A percentile compares a stretch with the other conserved stretches of the same genome.
phyloP scores from a whole-genome alignment of 306 rosid genomes.

The Alnus rubra region DNA sequence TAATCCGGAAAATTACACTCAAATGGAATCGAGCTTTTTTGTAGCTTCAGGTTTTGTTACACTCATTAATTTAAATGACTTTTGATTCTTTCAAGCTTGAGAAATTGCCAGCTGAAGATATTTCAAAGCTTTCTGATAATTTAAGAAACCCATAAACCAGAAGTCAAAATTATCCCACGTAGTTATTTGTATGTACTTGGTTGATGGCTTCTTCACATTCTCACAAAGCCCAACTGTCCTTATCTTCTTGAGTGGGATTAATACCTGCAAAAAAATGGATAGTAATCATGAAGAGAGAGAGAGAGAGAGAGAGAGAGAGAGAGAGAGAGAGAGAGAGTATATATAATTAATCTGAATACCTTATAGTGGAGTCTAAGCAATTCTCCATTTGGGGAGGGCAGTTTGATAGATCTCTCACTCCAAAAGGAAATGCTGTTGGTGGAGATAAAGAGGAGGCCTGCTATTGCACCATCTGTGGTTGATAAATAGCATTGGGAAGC shows the following conservation, averaged over 20 bases:
- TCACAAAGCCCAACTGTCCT: conserved; percentile 39
- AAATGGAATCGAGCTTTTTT: too few species aligned
- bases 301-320: neutral
- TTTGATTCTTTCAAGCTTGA: conserved; percentile 11
- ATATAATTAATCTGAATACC: conserved; percentile 24
- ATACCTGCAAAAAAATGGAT: conserved; percentile 34
- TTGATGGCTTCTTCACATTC: conserved; percentile 44
- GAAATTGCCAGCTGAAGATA: conserved; percentile 38
- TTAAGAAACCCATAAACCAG: conserved; percentile 71
- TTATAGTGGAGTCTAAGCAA: conserved; percentile 53
- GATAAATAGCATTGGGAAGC: conserved; percentile 71
- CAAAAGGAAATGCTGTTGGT: conserved; percentile 68
- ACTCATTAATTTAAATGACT: neutral
- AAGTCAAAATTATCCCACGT: conserved; percentile 57
- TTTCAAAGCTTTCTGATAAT: conserved; percentile 41
- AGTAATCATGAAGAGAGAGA: neutral
- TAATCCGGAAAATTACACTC: too few species aligned
- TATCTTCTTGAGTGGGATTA: conserved; percentile 46
- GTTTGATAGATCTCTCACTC: conserved; percentile 64
- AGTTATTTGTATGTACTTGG: conserved; percentile 54
- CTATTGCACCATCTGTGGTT: conserved; percentile 79
- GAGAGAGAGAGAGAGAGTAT: neutral
- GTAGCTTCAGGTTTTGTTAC: neutral
- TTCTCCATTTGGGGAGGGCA: conserved; percentile 54
- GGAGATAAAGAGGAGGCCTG: conserved; percentile 85